Percentiles rank a stretch among this genome's conserved stretches.
These are phyloP conservation scores for Dentipellis fragilis DNA, from an alignment of 768 basidiomycete species.

Conservation along the genomic window DNA sequence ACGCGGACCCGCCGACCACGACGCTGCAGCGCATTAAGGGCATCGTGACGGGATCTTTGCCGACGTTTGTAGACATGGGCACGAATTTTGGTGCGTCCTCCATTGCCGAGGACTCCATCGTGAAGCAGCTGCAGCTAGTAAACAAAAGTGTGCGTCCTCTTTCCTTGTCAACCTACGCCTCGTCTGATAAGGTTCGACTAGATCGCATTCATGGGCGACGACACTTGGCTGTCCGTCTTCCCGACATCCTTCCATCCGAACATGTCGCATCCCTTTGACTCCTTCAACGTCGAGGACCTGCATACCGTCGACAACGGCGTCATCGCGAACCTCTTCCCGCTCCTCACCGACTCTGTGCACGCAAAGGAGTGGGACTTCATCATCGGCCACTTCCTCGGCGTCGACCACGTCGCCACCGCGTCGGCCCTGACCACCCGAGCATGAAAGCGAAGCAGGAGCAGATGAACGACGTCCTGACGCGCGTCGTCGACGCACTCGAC, in stretches of 20 bases:
- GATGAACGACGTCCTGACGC: conserved; percentile 72
- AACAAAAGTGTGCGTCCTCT: conserved; percentile 46
- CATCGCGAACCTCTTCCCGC: conserved; percentile 70
- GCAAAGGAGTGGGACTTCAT: conserved; percentile 69
- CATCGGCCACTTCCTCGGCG: conserved; percentile 89
- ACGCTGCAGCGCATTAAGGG: conserved; percentile 94
- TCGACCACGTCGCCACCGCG: conserved; percentile 92
- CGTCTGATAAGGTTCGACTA: conserved; percentile 19
- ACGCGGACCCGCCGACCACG: conserved; percentile 90
- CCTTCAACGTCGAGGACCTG: conserved; percentile 97
- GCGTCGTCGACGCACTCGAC: conserved; percentile 66
- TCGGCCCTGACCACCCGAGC: conserved; percentile 79
- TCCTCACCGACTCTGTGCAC: conserved; percentile 39
- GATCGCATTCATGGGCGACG: conserved; percentile 90
- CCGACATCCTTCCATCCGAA: conserved; percentile 63
- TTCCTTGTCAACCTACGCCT: conserved; percentile 1
- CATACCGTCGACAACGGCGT: conserved; percentile 94
- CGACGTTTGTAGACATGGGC: conserved; percentile 92
- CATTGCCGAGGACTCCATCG: conserved; percentile 80
- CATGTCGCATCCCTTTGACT: conserved; percentile 82
- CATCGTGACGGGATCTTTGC: conserved; percentile 88
- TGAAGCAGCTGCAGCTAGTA: conserved; percentile 55
- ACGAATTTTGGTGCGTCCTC: conserved; percentile 84
- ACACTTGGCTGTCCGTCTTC: conserved; percentile 92
- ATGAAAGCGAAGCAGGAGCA: conserved; percentile 83